A percentile compares a stretch with the other conserved stretches of the same genome.
Conservation (phyloP, 2,329 filamentous ascomycete species). For the Cytospora piceae region DNA sequence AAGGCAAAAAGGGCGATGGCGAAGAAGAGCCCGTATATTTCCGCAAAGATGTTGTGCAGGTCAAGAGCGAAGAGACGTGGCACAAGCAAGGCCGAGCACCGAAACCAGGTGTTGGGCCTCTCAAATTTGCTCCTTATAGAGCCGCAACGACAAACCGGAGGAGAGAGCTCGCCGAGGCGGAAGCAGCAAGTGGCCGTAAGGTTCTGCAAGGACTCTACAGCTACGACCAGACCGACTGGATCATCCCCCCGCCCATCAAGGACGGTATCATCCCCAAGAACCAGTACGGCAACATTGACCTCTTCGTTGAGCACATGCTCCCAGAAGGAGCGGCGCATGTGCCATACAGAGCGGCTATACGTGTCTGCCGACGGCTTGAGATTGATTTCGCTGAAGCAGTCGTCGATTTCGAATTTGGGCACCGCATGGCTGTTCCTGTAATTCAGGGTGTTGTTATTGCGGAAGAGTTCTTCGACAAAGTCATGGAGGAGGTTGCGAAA, state of each 20-base stretch:
- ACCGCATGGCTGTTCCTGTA: constrained; percentile 90
- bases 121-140: constrained; percentile 88
- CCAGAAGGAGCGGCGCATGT: constrained; percentile 80
- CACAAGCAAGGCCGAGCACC: constrained; percentile 92
- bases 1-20: constrained; percentile 69
- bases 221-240: constrained; percentile 88
- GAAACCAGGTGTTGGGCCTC: constrained; percentile 67
- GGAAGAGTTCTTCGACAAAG: constrained; percentile 71
- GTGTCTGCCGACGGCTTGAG: constrained; percentile 79
- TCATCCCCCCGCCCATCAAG: constrained; percentile 84
- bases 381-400: constrained; percentile 95
- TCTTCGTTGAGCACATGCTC: constrained; percentile 93
- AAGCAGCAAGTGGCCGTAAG: constrained; percentile 79
- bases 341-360: constrained; percentile 74
- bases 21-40: constrained; percentile 81
- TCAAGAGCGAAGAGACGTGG: constrained; percentile 95
- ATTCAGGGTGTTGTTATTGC: constrained; percentile 90
- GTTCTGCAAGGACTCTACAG: constrained; percentile 85
- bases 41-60: constrained; percentile 77
- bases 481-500: constrained; percentile 78
- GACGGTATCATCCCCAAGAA: constrained; percentile 93
- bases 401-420: constrained; percentile 94
- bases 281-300: constrained; percentile 92
- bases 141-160: constrained; percentile 87
- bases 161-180: constrained; percentile 84